phyloP scores from a whole-genome alignment of 2,329 filamentous ascomycete genomes.

The Botryotinia convoluta region DNA sequence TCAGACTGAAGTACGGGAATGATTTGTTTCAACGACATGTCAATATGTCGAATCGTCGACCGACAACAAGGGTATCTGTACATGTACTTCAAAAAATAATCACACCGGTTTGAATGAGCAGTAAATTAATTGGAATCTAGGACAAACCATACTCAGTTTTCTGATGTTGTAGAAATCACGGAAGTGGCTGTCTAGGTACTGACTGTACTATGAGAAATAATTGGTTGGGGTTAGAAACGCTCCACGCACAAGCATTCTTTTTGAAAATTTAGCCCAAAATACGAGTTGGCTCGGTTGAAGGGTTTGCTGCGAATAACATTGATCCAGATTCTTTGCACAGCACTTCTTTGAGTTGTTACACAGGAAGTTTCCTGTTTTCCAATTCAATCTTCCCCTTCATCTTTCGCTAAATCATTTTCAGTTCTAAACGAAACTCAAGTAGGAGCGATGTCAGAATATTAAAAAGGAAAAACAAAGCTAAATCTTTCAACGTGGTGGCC shows the following conservation, averaged over 20 bases:
- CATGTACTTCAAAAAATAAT: background rate
- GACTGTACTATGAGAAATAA: background rate
- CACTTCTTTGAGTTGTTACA: background rate
- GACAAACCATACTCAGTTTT: background rate
- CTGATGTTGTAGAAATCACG: background rate
- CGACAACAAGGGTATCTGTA: constrained; percentile 1
- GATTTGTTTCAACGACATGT: constrained; percentile 3
- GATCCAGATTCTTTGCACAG: background rate
- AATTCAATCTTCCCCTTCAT: background rate
- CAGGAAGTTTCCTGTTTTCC: constrained; percentile 1
- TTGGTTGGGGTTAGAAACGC: background rate
- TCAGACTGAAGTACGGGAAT: constrained; percentile 3
- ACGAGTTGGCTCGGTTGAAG: background rate
- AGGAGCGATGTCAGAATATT: background rate
- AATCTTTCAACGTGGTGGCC: background rate
- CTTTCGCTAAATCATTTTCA: background rate
- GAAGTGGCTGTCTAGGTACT: background rate
- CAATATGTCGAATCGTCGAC: background rate
- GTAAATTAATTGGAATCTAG: background rate
- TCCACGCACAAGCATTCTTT: background rate
- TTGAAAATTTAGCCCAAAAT: background rate
- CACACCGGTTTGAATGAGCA: background rate
- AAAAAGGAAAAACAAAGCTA: background rate
- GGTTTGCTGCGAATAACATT: background rate
- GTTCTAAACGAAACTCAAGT: background rate